Percentiles rank a stretch among this genome's conserved stretches.
phyloP scores from a whole-genome alignment of 306 rosid species.

The Lithocarpus polystachyus region DNA sequence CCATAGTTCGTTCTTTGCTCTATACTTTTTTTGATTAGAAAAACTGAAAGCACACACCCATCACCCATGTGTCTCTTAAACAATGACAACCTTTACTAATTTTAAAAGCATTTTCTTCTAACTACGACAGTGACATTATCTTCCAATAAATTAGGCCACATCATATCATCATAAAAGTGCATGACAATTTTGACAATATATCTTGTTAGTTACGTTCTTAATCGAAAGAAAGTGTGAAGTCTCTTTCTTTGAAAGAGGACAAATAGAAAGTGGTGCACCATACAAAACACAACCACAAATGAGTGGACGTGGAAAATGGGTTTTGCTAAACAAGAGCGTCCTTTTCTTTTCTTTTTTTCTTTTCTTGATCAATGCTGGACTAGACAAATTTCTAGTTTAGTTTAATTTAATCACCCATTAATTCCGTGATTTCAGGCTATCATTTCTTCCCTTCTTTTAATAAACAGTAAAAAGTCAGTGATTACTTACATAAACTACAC shows the following conservation, averaged over 20 bases:
- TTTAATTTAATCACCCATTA: no score
- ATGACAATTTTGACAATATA: neutral
- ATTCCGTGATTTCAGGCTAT: no score
- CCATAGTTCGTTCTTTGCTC: no score
- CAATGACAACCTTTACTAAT: neutral
- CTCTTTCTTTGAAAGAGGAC: neutral
- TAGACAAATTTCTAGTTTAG: no score
- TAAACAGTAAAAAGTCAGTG: no score
- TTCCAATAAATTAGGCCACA: neutral
- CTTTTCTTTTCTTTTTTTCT: neutral
- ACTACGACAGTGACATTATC: neutral
- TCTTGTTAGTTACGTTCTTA: neutral
- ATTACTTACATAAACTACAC: no score
- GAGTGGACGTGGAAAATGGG: conserved; percentile 33
- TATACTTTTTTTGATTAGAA: no score
- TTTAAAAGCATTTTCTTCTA: neutral
- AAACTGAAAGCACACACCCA: no score
- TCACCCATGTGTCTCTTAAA: neutral
- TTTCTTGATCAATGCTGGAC: no score
- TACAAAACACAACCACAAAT: conserved; percentile 11
- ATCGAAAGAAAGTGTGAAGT: neutral
- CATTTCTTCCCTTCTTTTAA: no score
- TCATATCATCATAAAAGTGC: neutral
- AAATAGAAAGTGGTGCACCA: conserved; percentile 18
- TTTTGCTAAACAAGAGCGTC: neutral